Conservation (phyloP, 768 basidiomycete genomes). For the Mrakia frigida region DNA sequence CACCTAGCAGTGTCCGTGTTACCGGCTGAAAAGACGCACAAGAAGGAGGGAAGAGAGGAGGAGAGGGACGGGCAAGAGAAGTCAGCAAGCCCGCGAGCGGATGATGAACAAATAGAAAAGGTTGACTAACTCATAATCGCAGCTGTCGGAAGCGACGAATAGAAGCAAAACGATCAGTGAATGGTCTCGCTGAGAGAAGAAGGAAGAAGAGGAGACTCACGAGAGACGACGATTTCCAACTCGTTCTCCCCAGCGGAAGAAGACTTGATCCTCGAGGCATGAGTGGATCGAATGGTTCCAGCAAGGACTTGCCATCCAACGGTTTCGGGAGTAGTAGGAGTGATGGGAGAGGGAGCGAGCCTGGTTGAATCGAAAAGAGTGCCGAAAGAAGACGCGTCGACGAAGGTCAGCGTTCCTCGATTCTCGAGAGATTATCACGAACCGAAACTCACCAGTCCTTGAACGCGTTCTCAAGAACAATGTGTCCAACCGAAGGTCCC, state of each 20-base stretch:
- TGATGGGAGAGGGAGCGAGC: conserved; percentile 40
- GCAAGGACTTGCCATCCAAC: conserved; percentile 39
- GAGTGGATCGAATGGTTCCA: conserved; percentile 37
- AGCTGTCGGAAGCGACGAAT: conserved; percentile 33
- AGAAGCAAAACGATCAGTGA: conserved; percentile 34
- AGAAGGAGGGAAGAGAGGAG: too few relatives aligned
- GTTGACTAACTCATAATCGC: background rate
- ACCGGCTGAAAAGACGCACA: background rate
- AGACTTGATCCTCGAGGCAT: conserved; percentile 31
- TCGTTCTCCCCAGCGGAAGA: background rate
- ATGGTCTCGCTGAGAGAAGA: conserved; percentile 13
- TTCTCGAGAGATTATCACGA: background rate
- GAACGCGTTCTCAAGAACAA: conserved; percentile 37
- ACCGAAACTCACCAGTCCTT: conserved; percentile 35
- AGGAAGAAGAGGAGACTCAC: background rate
- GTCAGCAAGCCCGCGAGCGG: too few relatives aligned
- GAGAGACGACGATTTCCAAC: background rate
- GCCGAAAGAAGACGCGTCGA: background rate
- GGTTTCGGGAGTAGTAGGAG: conserved; percentile 36
- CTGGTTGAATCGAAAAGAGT: conserved; percentile 28
- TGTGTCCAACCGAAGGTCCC: conserved; percentile 25
- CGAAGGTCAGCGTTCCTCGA: background rate
- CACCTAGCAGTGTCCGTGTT: conserved; percentile 41
- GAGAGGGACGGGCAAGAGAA: too few relatives aligned
- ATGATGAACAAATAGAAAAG: too few relatives aligned